Conservation (phyloP, 352 stramenopile species). For the Achlya hypogyna region DNA sequence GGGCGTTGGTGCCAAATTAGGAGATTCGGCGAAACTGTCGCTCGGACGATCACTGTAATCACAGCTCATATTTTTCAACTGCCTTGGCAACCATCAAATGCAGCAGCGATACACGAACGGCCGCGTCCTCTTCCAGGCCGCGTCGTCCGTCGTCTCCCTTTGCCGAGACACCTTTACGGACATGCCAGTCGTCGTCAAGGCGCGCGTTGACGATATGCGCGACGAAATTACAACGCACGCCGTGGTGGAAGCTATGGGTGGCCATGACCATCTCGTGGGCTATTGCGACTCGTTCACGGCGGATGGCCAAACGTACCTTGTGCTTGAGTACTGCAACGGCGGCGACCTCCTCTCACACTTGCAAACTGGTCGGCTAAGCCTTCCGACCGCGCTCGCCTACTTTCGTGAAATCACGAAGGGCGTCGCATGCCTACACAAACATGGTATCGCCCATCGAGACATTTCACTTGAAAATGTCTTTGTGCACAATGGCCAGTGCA, state of each 20-base stretch:
- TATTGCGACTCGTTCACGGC: constrained; percentile 21
- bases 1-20: background rate
- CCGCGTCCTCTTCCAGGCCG: background rate
- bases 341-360: constrained; percentile 24
- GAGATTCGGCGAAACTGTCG: background rate
- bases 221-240: constrained; percentile 23
- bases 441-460: constrained; percentile 27
- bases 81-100: background rate
- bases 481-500: constrained; percentile 25
- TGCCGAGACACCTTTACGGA: background rate
- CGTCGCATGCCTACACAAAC: constrained; percentile 25
- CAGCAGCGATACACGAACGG: background rate
- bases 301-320: constrained; percentile 21
- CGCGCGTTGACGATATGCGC: constrained; percentile 20
- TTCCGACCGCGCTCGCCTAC: constrained; percentile 14
- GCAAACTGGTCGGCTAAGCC: constrained; percentile 22
- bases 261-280: constrained; percentile 25
- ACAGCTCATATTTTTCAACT: background rate
- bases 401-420: constrained; percentile 23
- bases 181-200: background rate
- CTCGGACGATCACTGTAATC: no score
- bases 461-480: constrained; percentile 30
- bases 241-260: constrained; percentile 20
- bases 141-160: background rate
- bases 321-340: constrained; percentile 33